phyloP scores from a whole-genome alignment of 441 rosid species.

The Erodium texanum region DNA sequence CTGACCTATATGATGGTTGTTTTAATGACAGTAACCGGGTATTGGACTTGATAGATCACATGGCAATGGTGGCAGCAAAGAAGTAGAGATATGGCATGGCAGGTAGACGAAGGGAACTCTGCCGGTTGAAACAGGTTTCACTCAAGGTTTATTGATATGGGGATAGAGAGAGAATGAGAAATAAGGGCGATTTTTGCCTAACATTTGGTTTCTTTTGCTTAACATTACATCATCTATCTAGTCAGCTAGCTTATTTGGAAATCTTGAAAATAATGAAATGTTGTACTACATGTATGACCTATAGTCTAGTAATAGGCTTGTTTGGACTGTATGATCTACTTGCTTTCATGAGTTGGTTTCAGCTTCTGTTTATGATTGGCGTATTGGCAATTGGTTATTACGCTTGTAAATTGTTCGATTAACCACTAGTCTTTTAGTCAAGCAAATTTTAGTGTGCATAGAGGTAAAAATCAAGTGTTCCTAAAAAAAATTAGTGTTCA shows the following conservation, averaged over 20 bases:
- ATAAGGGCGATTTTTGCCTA: not conserved
- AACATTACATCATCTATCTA: not conserved
- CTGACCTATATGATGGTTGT: not conserved
- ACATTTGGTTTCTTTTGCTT: not conserved
- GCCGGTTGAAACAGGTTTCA: not conserved
- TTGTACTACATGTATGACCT: not conserved
- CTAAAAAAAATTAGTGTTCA: no score
- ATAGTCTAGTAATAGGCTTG: not conserved
- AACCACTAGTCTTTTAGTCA: no score
- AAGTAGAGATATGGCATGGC: slow-evolving; percentile 18
- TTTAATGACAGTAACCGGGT: slow-evolving; percentile 76
- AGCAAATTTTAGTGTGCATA: no score
- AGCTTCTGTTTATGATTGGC: no score
- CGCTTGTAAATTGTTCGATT: no score
- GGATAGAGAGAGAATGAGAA: not conserved
- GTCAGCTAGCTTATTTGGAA: no score
- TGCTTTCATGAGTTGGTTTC: no score
- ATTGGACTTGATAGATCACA: slow-evolving; percentile 89
- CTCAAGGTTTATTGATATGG: no score
- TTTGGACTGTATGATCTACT: not conserved
- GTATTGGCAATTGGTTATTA: no score
- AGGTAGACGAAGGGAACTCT: no score
- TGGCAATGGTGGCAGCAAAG: slow-evolving; percentile 78
- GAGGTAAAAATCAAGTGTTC: no score
- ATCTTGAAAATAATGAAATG: no score